phyloP scores from a whole-genome alignment of 176 grass and related monocot species.

The Raddia guianensis region DNA sequence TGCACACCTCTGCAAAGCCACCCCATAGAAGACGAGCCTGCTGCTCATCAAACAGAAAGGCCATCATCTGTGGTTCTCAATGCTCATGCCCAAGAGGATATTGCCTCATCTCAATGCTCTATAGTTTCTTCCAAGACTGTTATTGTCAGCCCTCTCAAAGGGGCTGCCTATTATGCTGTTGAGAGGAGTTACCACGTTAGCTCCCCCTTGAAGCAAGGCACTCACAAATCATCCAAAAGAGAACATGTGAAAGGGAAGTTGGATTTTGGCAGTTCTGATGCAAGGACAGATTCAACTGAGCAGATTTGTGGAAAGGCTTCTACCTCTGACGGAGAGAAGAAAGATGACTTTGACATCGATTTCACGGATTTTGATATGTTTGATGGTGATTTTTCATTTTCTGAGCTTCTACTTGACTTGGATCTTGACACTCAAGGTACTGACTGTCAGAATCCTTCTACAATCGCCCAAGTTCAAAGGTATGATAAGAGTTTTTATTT shows the following conservation, averaged over 20 bases:
- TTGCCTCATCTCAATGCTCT: slow-evolving; percentile 61
- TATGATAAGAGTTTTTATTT: slow-evolving; percentile 30
- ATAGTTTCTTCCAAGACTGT: slow-evolving; percentile 83
- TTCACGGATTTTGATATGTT: slow-evolving; percentile 75
- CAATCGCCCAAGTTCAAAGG: slow-evolving; percentile 56
- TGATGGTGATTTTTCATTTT: slow-evolving; percentile 69
- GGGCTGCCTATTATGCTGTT: slow-evolving; percentile 66
- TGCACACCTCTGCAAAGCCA: slow-evolving; percentile 45
- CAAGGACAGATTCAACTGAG: slow-evolving; percentile 27
- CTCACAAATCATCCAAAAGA: slow-evolving; percentile 59
- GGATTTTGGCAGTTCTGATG: slow-evolving; percentile 63
- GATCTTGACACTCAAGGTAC: slow-evolving; percentile 69
- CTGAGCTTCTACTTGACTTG: slow-evolving; percentile 81
- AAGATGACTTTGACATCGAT: slow-evolving; percentile 67
- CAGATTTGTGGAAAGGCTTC: slow-evolving; percentile 38
- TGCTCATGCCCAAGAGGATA: slow-evolving; percentile 31
- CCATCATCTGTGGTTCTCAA: slow-evolving; percentile 16
- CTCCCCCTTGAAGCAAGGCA: slow-evolving; percentile 66
- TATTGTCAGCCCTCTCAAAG: slow-evolving; percentile 85
- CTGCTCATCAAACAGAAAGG: slow-evolving; percentile 28
- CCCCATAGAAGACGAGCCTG: not conserved
- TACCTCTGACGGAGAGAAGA: slow-evolving; percentile 51
- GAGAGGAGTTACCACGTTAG: slow-evolving; percentile 86
- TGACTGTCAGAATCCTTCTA: slow-evolving; percentile 44
- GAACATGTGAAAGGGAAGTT: slow-evolving; percentile 84